A percentile compares a stretch with the other conserved stretches of the same genome.
These are phyloP conservation scores for Ophiosphaerella korrae DNA, from an alignment of 2,329 filamentous ascomycete species.

Conservation along the genomic window DNA sequence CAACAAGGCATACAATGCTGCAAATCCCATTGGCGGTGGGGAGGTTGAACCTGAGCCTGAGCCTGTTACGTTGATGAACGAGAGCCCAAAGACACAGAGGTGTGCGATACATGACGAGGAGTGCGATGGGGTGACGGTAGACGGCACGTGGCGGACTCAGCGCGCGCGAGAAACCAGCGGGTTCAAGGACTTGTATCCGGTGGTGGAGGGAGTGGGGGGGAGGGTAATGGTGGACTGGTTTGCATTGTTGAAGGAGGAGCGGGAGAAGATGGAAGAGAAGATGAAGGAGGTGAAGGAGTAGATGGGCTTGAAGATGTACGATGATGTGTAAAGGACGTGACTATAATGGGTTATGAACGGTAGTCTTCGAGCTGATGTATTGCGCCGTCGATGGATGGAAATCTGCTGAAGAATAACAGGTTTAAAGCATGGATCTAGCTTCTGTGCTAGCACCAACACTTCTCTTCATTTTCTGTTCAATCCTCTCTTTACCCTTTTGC, in stretches of 20 bases:
- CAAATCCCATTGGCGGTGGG: neutral
- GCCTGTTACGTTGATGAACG: no score
- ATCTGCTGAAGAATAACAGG: neutral
- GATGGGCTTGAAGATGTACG: neutral
- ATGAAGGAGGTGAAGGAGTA: neutral
- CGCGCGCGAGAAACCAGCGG: neutral
- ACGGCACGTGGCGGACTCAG: constrained; percentile 17
- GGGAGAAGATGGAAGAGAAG: constrained; percentile 8
- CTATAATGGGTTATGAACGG: neutral
- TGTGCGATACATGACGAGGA: constrained; percentile 25
- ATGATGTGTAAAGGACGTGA: neutral
- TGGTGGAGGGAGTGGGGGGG: constrained; percentile 10
- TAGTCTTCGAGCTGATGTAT: no score
- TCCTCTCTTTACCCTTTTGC: constrained; percentile 28
- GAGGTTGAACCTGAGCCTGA: neutral
- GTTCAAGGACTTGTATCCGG: constrained; percentile 25
- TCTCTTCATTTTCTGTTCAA: constrained; percentile 25
- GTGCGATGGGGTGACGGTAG: constrained; percentile 23
- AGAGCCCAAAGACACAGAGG: neutral
- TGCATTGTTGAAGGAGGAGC: constrained; percentile 24
- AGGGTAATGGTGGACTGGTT: constrained; percentile 34
- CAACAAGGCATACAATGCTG: constrained; percentile 24
- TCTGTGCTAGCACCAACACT: constrained; percentile 22
- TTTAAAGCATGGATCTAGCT: constrained; percentile 28
- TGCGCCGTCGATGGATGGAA: neutral